Conservation (phyloP, 2,329 filamentous ascomycete genomes). For the Emmonsiellopsis sp. region DNA sequence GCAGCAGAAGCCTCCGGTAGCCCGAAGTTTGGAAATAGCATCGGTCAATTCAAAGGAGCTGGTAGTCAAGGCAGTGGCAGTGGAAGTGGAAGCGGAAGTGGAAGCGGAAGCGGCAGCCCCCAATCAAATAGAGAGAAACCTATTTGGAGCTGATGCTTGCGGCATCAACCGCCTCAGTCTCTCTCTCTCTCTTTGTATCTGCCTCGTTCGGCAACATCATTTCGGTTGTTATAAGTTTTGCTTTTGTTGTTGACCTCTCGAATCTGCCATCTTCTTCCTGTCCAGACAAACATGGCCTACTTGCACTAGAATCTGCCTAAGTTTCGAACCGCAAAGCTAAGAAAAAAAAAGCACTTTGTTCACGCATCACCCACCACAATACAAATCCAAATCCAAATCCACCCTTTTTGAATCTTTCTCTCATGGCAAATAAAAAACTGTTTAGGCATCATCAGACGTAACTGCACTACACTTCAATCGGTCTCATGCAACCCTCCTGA, state of each 20-base stretch:
- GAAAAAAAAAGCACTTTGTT: background rate
- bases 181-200: background rate
- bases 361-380: background rate
- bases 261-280: background rate
- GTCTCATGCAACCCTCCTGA: background rate
- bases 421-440: background rate
- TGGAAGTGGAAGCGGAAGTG: slow-evolving; percentile 29
- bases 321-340: background rate
- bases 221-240: slow-evolving; percentile 1
- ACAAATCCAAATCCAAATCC: no score
- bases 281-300: background rate
- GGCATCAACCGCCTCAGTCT: background rate
- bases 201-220: background rate
- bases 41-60: slow-evolving; percentile 31
- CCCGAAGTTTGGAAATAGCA: slow-evolving; percentile 25
- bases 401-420: background rate
- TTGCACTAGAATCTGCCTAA: background rate
- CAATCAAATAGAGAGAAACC: slow-evolving; percentile 28
- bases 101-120: slow-evolving; percentile 34
- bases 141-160: slow-evolving; percentile 13
- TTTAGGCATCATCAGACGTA: background rate
- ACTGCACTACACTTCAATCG: no score
- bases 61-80: slow-evolving; percentile 42
- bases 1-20: slow-evolving; percentile 22
- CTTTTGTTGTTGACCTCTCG: background rate